Conservation (phyloP, 2,329 filamentous ascomycete species). For the Lasiodiplodia sp. region DNA sequence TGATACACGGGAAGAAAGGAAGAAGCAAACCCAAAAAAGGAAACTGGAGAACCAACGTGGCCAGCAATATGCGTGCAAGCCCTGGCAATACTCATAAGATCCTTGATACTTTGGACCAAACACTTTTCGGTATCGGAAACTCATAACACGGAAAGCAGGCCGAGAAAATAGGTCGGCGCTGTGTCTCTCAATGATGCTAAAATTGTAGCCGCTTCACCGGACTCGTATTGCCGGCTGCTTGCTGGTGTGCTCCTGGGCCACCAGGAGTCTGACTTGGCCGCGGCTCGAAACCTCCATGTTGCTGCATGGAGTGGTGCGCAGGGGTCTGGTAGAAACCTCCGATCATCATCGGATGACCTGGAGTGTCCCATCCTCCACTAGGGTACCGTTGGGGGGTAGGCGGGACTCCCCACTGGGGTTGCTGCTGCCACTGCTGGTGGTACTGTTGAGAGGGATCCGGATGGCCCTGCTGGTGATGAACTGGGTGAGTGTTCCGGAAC, state of each 20-base stretch:
- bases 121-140: not conserved
- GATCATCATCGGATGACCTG: constrained; percentile 22
- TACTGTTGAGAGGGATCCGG: constrained; percentile 31
- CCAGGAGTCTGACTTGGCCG: constrained; percentile 12
- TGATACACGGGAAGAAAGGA: constrained; percentile 21
- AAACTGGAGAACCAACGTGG: not conserved
- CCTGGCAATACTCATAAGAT: not conserved
- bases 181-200: not conserved
- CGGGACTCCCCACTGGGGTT: constrained; percentile 7
- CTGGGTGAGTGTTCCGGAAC: constrained; percentile 53
- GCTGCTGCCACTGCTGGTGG: constrained; percentile 31
- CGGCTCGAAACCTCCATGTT: constrained; percentile 16
- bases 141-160: constrained; percentile 1
- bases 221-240: not conserved
- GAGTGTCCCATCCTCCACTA: constrained; percentile 10
- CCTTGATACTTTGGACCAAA: not conserved
- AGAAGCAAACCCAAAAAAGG: not conserved
- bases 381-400: constrained; percentile 19
- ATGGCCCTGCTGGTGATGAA: constrained; percentile 13
- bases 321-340: constrained; percentile 24
- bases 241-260: not conserved
- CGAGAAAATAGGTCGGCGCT: not conserved
- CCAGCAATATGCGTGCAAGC: not conserved
- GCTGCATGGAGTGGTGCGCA: constrained; percentile 19
- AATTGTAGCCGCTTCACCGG: constrained; percentile 23